Conservation (phyloP, 179 eudicot species). For the Beta corolliflora region DNA sequence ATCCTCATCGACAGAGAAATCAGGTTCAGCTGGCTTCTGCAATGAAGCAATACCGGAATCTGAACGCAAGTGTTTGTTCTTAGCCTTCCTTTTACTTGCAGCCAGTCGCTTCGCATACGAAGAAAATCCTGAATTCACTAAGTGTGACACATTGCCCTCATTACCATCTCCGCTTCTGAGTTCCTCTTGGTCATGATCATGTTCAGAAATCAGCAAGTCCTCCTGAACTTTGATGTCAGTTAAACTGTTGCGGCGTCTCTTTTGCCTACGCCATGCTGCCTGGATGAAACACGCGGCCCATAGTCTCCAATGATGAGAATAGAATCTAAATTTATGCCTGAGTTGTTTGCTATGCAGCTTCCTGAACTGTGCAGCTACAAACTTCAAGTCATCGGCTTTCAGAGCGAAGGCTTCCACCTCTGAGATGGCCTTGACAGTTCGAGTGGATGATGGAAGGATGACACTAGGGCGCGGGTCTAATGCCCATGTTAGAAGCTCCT, state of each 20-base stretch:
- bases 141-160: constrained; percentile 8
- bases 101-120: constrained; percentile 40
- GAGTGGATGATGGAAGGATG: constrained; percentile 75
- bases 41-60: constrained; percentile 32
- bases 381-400: constrained; percentile 68
- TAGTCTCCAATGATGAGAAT: constrained; percentile 83
- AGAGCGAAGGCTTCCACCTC: constrained; percentile 87
- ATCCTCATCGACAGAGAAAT: constrained; percentile 52
- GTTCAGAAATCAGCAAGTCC: constrained; percentile 12
- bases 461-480: constrained; percentile 49
- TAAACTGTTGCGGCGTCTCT: constrained; percentile 37
- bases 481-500: constrained; percentile 86
- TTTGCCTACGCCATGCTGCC: constrained; percentile 77
- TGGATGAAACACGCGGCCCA: constrained; percentile 88
- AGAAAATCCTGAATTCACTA: constrained; percentile 14
- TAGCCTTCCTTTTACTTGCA: constrained; percentile 43
- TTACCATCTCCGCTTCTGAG: not conserved
- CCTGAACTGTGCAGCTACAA: constrained; percentile 70
- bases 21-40: constrained; percentile 81
- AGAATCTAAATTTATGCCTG: constrained; percentile 69
- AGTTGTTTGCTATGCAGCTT: constrained; percentile 76
- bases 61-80: constrained; percentile 10
- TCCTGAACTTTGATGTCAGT: constrained; percentile 41
- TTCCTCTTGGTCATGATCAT: not conserved
- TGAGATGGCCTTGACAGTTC: constrained; percentile 63